phyloP scores from a whole-genome alignment of 495 filamentous ascomycete species.

The Collariella sp. region DNA sequence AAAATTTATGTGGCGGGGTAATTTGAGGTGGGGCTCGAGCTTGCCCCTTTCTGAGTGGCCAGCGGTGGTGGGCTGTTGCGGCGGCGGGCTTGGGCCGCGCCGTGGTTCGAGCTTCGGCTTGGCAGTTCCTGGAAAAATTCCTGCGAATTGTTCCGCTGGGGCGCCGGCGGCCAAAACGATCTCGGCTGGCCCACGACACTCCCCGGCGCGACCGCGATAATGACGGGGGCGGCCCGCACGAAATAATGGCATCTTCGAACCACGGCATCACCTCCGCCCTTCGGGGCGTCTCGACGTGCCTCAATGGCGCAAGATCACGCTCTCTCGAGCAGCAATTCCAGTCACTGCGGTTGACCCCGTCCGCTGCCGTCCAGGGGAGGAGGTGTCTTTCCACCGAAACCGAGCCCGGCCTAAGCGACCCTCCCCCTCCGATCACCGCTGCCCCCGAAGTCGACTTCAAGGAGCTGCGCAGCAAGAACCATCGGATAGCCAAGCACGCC shows the following conservation, averaged over 20 bases:
- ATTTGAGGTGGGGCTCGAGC: slow-evolving; percentile 7
- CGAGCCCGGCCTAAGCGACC: background rate
- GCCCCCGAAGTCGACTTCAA: slow-evolving; percentile 15
- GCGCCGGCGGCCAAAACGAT: background rate
- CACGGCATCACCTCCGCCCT: slow-evolving; percentile 20
- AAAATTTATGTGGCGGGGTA: slow-evolving; percentile 31
- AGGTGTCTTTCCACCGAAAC: slow-evolving; percentile 22
- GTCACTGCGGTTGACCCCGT: slow-evolving; percentile 15
- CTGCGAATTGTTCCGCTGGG: slow-evolving; percentile 20
- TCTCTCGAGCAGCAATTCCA: slow-evolving; percentile 24
- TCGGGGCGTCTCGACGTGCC: slow-evolving; percentile 14
- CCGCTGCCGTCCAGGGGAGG: background rate
- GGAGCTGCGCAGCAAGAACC: background rate
- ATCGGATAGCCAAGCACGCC: slow-evolving; percentile 30
- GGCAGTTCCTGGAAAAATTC: slow-evolving; percentile 20
- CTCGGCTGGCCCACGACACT: slow-evolving; percentile 5
- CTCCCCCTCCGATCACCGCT: slow-evolving; percentile 21
- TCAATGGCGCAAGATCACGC: slow-evolving; percentile 13
- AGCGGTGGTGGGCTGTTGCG: background rate
- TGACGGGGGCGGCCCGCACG: slow-evolving; percentile 16
- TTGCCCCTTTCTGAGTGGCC: background rate
- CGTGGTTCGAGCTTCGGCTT: slow-evolving; percentile 9
- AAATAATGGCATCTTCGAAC: slow-evolving; percentile 27
- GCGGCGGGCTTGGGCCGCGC: background rate
- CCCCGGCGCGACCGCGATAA: slow-evolving; percentile 15